Conservation (phyloP, 2,329 filamentous ascomycete genomes). For the Cryphonectria radicalis region DNA sequence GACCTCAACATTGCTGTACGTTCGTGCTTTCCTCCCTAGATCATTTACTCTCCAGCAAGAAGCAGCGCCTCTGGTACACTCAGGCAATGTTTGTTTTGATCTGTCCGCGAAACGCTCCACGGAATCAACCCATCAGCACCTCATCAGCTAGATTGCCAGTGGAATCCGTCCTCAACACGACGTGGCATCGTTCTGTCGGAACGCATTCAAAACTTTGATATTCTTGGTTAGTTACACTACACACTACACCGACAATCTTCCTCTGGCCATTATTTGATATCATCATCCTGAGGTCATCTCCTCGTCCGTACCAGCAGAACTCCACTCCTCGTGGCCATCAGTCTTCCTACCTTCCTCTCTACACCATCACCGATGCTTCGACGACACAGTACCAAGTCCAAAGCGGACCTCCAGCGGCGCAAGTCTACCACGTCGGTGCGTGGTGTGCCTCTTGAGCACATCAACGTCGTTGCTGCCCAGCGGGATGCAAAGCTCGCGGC, state of each 20-base stretch:
- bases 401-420: conserved; percentile 50
- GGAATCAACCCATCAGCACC: not conserved
- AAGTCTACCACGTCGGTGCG: conserved; percentile 58
- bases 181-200: not conserved
- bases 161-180: not conserved
- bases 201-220: not conserved
- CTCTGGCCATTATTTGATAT: not conserved
- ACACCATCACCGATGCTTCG: conserved; percentile 48
- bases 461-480: conserved; percentile 53
- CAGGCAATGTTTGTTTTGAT: conserved; percentile 5
- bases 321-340: not conserved
- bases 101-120: not conserved
- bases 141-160: not conserved
- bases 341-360: not conserved
- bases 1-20: not conserved
- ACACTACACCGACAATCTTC: too few relatives aligned
- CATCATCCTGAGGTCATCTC: not conserved
- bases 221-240: not conserved
- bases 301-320: not conserved
- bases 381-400: conserved; percentile 52
- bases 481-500: conserved; percentile 68
- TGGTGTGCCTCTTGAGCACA: conserved; percentile 51
- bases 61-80: not conserved
- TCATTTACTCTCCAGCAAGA: not conserved
- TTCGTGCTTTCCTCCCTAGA: not conserved